Percentiles rank a stretch among this genome's conserved stretches.
Conservation (phyloP, 331 rosid species). For the Erythrophleum ivorense region DNA sequence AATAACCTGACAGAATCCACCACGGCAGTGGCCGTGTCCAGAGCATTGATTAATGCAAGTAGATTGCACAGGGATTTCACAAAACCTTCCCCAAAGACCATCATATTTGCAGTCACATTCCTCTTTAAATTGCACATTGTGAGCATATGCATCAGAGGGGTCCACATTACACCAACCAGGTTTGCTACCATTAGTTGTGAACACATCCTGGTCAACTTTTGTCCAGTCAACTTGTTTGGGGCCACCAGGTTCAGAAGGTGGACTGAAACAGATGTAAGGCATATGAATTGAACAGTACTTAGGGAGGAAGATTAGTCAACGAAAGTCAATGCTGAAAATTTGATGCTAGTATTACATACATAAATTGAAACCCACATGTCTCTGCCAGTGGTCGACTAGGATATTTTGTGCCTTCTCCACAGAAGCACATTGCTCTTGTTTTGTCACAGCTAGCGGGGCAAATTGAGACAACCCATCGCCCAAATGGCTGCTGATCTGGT, state of each 20-base stretch:
- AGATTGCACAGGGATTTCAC: conserved; percentile 79
- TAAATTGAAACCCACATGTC: conserved; percentile 72
- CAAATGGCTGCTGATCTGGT: conserved; percentile 53
- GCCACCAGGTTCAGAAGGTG: conserved; percentile 70
- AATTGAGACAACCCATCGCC: conserved; percentile 72
- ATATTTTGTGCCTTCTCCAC: conserved; percentile 77
- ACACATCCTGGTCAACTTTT: conserved; percentile 71
- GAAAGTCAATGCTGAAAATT: conserved; percentile 26
- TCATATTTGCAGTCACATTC: conserved; percentile 94
- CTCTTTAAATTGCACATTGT: conserved; percentile 71
- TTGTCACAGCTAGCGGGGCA: conserved; percentile 72
- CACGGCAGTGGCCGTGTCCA: conserved; percentile 83
- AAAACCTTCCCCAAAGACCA: conserved; percentile 71
- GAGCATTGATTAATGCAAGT: conserved; percentile 94
- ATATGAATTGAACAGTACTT: conserved; percentile 26
- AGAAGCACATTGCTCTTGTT: conserved; percentile 77
- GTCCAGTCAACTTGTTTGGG: conserved; percentile 70
- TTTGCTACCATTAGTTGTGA: conserved; percentile 74
- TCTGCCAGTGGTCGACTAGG: conserved; percentile 79
- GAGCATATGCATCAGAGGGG: conserved; percentile 82
- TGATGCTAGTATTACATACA: conserved; percentile 53
- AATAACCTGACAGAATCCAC: conserved; percentile 91
- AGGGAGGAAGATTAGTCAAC: conserved; percentile 22
- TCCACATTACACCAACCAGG: conserved; percentile 97
- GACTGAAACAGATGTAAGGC: conserved; percentile 55